A percentile compares a stretch with the other conserved stretches of the same genome.
Conservation (phyloP, 108 stramenopile genomes). For the Conticribra weissflogii region DNA sequence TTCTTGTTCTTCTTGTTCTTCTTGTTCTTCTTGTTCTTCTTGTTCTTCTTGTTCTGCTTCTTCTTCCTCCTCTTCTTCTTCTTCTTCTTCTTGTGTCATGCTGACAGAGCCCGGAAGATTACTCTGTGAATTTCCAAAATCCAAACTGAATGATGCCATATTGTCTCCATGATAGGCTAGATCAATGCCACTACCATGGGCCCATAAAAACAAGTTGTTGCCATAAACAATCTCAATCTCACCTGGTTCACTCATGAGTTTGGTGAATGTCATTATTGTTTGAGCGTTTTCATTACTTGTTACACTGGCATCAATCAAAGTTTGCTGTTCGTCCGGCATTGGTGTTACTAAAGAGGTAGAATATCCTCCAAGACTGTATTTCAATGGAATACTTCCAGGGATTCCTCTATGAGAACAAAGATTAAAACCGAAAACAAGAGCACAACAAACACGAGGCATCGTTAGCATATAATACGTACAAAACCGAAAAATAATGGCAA, state of each 20-base stretch:
- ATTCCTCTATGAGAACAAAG: neutral
- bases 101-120: too few species aligned
- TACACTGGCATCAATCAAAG: slow-evolving; percentile 54
- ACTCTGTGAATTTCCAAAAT: too few species aligned
- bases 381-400: neutral
- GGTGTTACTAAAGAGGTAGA: slow-evolving; percentile 28
- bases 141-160: too few species aligned
- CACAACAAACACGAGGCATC: too few species aligned
- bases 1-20: too few species aligned
- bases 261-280: slow-evolving; percentile 67
- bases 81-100: too few species aligned
- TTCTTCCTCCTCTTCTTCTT: too few species aligned
- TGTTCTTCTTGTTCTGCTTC: too few species aligned
- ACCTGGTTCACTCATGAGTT: slow-evolving; percentile 55
- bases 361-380: neutral
- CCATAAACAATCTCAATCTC: slow-evolving; percentile 47
- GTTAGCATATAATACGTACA: neutral
- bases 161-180: slow-evolving; percentile 55
- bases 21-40: too few species aligned
- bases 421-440: neutral
- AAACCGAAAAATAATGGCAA: neutral
- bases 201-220: slow-evolving; percentile 50
- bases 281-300: slow-evolving; percentile 1
- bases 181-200: slow-evolving; percentile 41
- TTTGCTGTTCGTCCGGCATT: slow-evolving; percentile 46